phyloP scores from a whole-genome alignment of 2,329 filamentous ascomycete species.

The Pseudocercospora vitis region DNA sequence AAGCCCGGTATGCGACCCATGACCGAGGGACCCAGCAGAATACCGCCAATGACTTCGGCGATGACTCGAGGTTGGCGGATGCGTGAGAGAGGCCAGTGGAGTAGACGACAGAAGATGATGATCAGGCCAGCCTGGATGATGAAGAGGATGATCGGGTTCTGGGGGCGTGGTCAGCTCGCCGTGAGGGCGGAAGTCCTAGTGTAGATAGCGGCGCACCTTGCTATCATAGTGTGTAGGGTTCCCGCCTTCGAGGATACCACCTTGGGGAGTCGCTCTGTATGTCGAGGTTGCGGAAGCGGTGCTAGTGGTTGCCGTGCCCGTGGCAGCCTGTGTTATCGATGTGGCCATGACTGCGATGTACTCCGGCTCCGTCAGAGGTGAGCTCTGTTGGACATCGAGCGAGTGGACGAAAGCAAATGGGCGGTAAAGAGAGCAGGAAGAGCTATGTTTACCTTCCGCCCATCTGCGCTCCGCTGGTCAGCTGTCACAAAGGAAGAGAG shows the following conservation, averaged over 20 bases:
- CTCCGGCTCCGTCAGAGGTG: not conserved
- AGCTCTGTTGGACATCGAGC: not conserved
- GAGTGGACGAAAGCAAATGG: not conserved
- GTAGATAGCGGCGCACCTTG: conserved; percentile 39
- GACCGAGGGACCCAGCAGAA: conserved; percentile 81
- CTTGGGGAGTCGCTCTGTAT: conserved; percentile 54
- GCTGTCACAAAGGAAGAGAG: not conserved
- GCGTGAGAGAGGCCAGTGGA: conserved; percentile 75
- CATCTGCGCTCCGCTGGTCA: too few relatives aligned
- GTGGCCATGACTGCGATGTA: conserved; percentile 17
- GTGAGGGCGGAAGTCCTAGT: not conserved
- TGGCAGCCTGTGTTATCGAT: conserved; percentile 25
- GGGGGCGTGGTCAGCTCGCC: not conserved
- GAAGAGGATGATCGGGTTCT: conserved; percentile 71
- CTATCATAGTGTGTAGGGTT: conserved; percentile 69
- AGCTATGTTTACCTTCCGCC: too few relatives aligned
- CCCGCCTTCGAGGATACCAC: conserved; percentile 69
- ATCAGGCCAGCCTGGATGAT: conserved; percentile 74
- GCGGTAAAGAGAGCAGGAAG: not conserved
- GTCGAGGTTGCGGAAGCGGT: conserved; percentile 26
- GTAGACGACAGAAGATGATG: conserved; percentile 69
- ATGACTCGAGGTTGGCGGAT: conserved; percentile 80
- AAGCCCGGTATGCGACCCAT: conserved; percentile 85
- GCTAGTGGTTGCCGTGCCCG: conserved; percentile 22
- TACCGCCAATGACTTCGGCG: conserved; percentile 80